Evolutionary conservation across 2,329 filamentous ascomycete genomes (phyloP).

Genomic region (Paramyrothecium roridum): DNA sequence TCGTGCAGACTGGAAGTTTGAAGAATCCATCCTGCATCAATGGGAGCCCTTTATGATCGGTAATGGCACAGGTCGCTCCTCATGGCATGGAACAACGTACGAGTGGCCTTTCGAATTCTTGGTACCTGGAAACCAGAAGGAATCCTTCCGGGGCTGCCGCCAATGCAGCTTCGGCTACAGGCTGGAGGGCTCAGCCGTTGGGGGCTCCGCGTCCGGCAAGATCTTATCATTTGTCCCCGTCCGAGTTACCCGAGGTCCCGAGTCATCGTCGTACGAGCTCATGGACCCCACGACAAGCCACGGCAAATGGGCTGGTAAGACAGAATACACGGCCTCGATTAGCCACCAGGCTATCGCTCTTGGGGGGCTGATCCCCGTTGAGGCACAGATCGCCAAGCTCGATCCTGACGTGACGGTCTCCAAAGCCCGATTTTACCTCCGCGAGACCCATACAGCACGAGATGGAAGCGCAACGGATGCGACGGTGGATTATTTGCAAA

Average conservation of each 20-base stretch:
- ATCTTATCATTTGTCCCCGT: background rate
- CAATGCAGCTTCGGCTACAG: constrained; percentile 1
- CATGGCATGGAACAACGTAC: background rate
- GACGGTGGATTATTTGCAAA: background rate
- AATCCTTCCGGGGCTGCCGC: constrained; percentile 2
- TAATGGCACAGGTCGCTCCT: background rate
- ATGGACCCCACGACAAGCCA: constrained; percentile 1
- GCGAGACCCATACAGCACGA: background rate
- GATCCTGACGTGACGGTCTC: background rate
- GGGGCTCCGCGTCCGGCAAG: background rate
- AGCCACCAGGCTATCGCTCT: constrained; percentile 2
- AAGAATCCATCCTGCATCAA: background rate
- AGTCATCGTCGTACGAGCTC: constrained; percentile 3
- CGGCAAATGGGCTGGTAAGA: background rate
- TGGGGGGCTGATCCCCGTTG: constrained; percentile 2
- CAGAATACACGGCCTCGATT: background rate
- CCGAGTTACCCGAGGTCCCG: background rate
- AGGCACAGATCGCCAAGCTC: background rate
- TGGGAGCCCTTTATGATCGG: constrained; percentile 2
- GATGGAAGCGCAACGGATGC: background rate
- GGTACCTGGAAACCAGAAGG: background rate
- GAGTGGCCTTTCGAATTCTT: constrained; percentile 5
- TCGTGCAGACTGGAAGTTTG: background rate
- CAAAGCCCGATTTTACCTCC: constrained; percentile 1
- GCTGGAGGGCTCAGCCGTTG: background rate